A percentile compares a stretch with the other conserved stretches of the same genome.
phyloP scores from a whole-genome alignment of 164 flowering plant species.

The Macadamia tetraphylla region DNA sequence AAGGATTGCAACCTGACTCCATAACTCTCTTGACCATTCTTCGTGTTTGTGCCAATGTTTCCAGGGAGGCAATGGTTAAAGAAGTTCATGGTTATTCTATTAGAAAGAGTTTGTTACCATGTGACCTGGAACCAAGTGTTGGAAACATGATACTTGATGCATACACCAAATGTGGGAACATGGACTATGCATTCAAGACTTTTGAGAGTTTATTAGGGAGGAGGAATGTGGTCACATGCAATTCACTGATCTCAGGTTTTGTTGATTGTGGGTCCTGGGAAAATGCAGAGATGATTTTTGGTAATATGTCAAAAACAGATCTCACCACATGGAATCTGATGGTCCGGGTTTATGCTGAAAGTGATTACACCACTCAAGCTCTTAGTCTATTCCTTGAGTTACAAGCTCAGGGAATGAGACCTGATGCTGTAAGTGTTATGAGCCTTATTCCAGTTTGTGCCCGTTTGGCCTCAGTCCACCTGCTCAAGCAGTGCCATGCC shows the following conservation, averaged over 20 bases:
- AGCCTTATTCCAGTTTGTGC: conserved; percentile 67
- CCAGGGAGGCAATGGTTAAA: conserved; percentile 35
- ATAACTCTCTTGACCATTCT: conserved; percentile 52
- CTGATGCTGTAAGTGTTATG: conserved; percentile 62
- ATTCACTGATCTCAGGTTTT: conserved; percentile 56
- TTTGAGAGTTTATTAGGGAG: conserved; percentile 47
- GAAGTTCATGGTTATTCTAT: conserved; percentile 57
- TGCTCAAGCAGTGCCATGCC: conserved; percentile 70
- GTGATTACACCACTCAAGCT: conserved; percentile 39
- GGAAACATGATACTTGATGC: conserved; percentile 67
- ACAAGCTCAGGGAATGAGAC: conserved; percentile 52
- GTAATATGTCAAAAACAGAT: conserved; percentile 44
- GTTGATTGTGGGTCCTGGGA: conserved; percentile 27
- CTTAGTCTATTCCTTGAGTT: conserved; percentile 44
- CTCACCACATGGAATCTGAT: conserved; percentile 73
- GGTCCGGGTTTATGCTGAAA: conserved; percentile 62
- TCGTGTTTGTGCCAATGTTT: conserved; percentile 25
- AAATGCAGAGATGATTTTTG: conserved; percentile 41
- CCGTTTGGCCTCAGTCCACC: conserved; percentile 44
- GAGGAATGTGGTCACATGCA: conserved; percentile 42
- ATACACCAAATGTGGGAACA: conserved; percentile 65
- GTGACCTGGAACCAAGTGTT: conserved; percentile 33
- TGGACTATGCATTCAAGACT: conserved; percentile 48
- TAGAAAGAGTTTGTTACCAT: conserved; percentile 28
- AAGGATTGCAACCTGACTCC: conserved; percentile 53